Evolutionary conservation across 1,139 yeast genomes (phyloP), one percentile per base, ranked within the genome.

Genomic region (Keqinozyma sinolaborantium): DNA sequence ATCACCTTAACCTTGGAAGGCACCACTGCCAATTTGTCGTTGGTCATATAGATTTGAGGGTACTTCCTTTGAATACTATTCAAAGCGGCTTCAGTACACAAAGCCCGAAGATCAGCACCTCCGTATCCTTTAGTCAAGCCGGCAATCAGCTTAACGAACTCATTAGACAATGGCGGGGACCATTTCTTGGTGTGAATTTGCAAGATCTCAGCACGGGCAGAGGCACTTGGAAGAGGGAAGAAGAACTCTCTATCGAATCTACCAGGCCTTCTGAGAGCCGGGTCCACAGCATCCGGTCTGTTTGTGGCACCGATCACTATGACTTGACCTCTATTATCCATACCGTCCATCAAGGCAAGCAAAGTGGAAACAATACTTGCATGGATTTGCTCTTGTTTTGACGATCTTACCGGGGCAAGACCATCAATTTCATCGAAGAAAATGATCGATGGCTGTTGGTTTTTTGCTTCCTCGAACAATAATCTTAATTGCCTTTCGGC

Each of bases 391-490:
- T 92, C 98, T 58, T 92, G 98, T 44, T 90, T 92, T 0, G 96
- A 86, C 1, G 96, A 86, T 55, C 99, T 74, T 2, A 94, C 98
- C 0, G 98, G 98, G 0, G 98, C 98, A 44, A 94, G 69, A 30
- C 98, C 99, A 60, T 92, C 99, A 41, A 92, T 92, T 64, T 92
- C 98, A 63, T 92, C 99, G 50, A 92, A 90, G 58, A 90, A 90
- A 12, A 90, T 90, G 37, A 92, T 90, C 5, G 95, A 79, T 3
- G 99, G 98, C 56, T 94, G 98, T 45, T 90, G 92, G 42, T 86
- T 87, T 48, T 84, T 83, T 1, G 99, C 99, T 57, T 92, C 97
- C 58, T 92, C 98, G 55, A 92, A 92, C 33, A 92, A 62, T 28
- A 92, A 64, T 38, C 99, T 68, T 40, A 92, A 68, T 56, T 92